A percentile compares a stretch with the other conserved stretches of the same genome.
phyloP scores from a whole-genome alignment of 2,329 filamentous ascomycete genomes.

The Huntiella bhutanensis region DNA sequence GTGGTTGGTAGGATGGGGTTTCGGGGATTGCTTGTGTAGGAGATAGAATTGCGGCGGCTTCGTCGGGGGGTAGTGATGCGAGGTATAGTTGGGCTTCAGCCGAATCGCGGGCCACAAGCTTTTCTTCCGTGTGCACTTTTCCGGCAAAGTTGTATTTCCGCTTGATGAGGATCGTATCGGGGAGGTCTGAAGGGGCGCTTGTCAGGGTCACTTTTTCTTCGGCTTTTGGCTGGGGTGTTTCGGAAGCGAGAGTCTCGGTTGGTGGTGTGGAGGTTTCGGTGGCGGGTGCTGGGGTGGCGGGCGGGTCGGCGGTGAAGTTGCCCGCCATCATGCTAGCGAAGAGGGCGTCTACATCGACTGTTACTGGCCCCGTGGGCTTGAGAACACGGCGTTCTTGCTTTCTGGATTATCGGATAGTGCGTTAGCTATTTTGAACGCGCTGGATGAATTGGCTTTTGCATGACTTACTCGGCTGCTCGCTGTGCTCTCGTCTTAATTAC shows the following conservation, averaged over 20 bases:
- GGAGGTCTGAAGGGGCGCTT: slow-evolving; percentile 12
- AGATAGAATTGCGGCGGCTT: slow-evolving; percentile 12
- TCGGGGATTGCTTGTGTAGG: slow-evolving; percentile 11
- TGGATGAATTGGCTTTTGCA: neutral
- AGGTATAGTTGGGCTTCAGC: slow-evolving; percentile 48
- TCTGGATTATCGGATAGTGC: slow-evolving; percentile 19
- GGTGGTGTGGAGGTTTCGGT: slow-evolving; percentile 5
- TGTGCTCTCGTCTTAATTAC: slow-evolving; percentile 57
- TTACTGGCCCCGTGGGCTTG: slow-evolving; percentile 38
- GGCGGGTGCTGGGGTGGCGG: neutral
- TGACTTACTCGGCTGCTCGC: slow-evolving; percentile 40
- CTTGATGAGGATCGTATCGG: slow-evolving; percentile 41
- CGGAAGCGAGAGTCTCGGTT: slow-evolving; percentile 6
- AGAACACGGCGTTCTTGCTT: slow-evolving; percentile 37
- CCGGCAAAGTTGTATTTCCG: slow-evolving; percentile 60
- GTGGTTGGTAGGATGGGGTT: slow-evolving; percentile 24
- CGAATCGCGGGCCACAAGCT: slow-evolving; percentile 43
- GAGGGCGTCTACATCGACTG: slow-evolving; percentile 51
- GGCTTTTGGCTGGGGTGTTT: neutral
- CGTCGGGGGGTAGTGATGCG: slow-evolving; percentile 17
- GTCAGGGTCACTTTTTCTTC: neutral
- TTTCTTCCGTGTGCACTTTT: slow-evolving; percentile 52
- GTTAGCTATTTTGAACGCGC: neutral
- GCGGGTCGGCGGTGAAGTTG: slow-evolving; percentile 9
- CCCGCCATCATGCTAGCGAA: slow-evolving; percentile 47